Evolutionary conservation across 1,139 yeast genomes (phyloP).

Genomic region (Cylindricascospora bacillispora): DNA sequence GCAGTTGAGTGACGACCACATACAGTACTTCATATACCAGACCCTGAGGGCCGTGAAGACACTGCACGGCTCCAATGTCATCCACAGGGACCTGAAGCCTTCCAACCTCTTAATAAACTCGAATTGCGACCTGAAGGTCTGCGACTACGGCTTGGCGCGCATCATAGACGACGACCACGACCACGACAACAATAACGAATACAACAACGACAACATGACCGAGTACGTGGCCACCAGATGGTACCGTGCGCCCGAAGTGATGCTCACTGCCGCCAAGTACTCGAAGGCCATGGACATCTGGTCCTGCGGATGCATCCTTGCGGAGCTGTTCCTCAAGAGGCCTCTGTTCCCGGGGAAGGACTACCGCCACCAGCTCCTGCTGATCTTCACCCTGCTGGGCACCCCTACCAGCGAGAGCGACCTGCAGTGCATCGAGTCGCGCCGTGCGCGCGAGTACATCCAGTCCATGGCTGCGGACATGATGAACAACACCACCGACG

Average conservation of each 20-base stretch:
- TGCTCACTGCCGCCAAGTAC: constrained; percentile 87
- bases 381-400: constrained; percentile 81
- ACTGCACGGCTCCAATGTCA: constrained; percentile 80
- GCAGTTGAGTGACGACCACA: constrained; percentile 75
- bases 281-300: constrained; percentile 93
- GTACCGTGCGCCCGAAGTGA: constrained; percentile 96
- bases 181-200: constrained; percentile 15
- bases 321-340: constrained; percentile 77
- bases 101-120: constrained; percentile 76
- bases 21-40: constrained; percentile 87
- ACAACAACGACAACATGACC: constrained; percentile 51
- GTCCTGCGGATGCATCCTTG: constrained; percentile 93
- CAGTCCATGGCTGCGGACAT: too few relatives aligned
- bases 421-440: constrained; percentile 63
- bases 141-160: constrained; percentile 92
- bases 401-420: constrained; percentile 72
- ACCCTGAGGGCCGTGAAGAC: constrained; percentile 81
- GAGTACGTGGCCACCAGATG: constrained; percentile 97
- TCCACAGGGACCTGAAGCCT: constrained; percentile 90
- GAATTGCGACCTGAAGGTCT: constrained; percentile 84
- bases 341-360: constrained; percentile 94
- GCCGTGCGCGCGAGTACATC: constrained; percentile 80
- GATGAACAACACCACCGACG: too few relatives aligned
- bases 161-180: constrained; percentile 18
- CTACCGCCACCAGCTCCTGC: constrained; percentile 77